Evolutionary conservation across 1,284 basidiomycete genomes (phyloP).

Genomic region (Mycena citricolor): DNA sequence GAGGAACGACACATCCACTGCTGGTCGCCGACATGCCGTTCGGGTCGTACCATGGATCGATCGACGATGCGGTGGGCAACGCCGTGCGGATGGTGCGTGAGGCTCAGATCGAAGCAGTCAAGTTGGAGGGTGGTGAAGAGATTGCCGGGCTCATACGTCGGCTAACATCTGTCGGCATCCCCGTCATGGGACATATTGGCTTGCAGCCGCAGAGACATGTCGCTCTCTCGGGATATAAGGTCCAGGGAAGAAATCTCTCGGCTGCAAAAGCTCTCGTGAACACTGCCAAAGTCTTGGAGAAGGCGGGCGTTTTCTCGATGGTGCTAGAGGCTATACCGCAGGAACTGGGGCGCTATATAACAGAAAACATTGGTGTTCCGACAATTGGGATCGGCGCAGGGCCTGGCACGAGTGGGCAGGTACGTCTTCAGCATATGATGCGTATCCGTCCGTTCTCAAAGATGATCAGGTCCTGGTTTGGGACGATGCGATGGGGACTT

Average conservation of each 20-base stretch:
- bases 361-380: conserved; percentile 64
- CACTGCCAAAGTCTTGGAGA: conserved; percentile 72
- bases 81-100: conserved; percentile 84
- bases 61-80: conserved; percentile 67
- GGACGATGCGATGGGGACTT: conserved; percentile 87
- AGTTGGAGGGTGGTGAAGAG: conserved; percentile 91
- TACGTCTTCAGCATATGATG: conserved; percentile 20
- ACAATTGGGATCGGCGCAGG: conserved; percentile 98
- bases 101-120: conserved; percentile 84
- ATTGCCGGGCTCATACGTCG: conserved; percentile 70
- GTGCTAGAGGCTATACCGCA: conserved; percentile 92
- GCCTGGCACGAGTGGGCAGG: conserved; percentile 79
- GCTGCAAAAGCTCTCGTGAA: conserved; percentile 64
- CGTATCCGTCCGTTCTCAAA: no score
- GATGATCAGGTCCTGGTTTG: conserved; percentile 76
- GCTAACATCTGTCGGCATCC: conserved; percentile 81
- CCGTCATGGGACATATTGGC: conserved; percentile 95
- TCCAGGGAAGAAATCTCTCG: conserved; percentile 77
- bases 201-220: conserved; percentile 88
- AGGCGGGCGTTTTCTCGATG: conserved; percentile 86
- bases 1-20: conserved; percentile 78
- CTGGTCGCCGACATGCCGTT: conserved; percentile 96
- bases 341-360: conserved; percentile 73
- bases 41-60: conserved; percentile 75
- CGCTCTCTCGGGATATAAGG: conserved; percentile 83